phyloP scores from a whole-genome alignment of 306 rosid species.

The Ceratonia siliqua region DNA sequence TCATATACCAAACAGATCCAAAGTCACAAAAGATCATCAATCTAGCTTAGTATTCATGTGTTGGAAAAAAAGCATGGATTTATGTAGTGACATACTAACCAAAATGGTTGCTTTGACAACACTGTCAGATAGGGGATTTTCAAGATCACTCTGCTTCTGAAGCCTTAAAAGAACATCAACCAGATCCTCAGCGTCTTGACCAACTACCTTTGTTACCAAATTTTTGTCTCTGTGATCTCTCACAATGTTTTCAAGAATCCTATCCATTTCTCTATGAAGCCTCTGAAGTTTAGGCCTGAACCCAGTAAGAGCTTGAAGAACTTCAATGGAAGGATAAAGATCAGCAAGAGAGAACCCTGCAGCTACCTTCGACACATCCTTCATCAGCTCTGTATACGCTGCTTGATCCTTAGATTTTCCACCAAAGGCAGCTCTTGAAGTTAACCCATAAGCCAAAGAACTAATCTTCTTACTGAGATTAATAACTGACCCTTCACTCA shows the following conservation, averaged over 20 bases:
- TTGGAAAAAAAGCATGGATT: not conserved
- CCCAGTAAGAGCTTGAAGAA: constrained; percentile 33
- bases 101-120: constrained; percentile 32
- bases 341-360: constrained; percentile 36
- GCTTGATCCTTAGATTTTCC: constrained; percentile 36
- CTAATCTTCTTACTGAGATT: constrained; percentile 28
- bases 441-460: constrained; percentile 23
- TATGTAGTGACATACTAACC: constrained; percentile 4
- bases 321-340: constrained; percentile 34
- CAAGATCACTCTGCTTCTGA: constrained; percentile 35
- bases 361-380: not conserved
- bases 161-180: constrained; percentile 39
- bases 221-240: constrained; percentile 21
- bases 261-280: constrained; percentile 34
- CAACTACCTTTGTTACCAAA: not conserved
- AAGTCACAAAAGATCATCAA: too few species aligned
- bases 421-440: constrained; percentile 34
- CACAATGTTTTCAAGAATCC: constrained; percentile 36
- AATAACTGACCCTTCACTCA: constrained; percentile 31
- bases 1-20: too few species aligned
- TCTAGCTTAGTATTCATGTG: too few species aligned
- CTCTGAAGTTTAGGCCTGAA: constrained; percentile 30
- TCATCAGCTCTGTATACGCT: constrained; percentile 17
- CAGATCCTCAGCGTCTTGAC: constrained; percentile 23
- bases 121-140: constrained; percentile 31